Percentiles rank a stretch among this genome's conserved stretches.
phyloP scores from a whole-genome alignment of 1,284 basidiomycete species.

The Tilletia setariae region DNA sequence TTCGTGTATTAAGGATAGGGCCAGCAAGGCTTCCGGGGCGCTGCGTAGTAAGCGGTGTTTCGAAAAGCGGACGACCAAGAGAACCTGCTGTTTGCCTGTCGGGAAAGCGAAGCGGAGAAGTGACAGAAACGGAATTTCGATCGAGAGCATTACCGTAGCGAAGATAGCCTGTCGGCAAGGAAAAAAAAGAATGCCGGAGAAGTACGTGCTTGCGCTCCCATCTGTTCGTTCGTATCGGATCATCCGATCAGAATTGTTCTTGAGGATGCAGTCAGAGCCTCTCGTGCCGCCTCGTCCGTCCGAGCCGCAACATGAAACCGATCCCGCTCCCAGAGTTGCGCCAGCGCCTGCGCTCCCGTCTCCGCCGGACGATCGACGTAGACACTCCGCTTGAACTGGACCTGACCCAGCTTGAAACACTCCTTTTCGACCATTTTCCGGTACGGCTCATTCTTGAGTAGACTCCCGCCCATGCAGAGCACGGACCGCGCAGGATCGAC shows the following conservation, averaged over 20 bases:
- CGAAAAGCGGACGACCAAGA: too few species aligned
- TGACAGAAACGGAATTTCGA: not conserved
- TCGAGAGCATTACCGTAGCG: not conserved
- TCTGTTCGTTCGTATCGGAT: not conserved
- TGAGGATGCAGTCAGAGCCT: too few species aligned
- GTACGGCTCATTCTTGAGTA: slow-evolving; percentile 25
- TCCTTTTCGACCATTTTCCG: slow-evolving; percentile 23
- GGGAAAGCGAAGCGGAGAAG: too few species aligned
- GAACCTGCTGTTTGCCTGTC: too few species aligned
- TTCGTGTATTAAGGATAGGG: too few species aligned
- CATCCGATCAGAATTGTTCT: too few species aligned
- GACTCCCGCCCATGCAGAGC: slow-evolving; percentile 28
- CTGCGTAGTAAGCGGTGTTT: too few species aligned
- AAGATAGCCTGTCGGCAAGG: not conserved
- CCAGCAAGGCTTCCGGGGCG: too few species aligned
- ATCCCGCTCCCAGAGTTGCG: slow-evolving; percentile 23
- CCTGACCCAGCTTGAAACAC: slow-evolving; percentile 14
- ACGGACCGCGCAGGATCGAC: slow-evolving; percentile 14
- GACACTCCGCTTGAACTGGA: slow-evolving; percentile 21
- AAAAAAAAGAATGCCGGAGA: not conserved
- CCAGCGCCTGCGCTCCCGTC: slow-evolving; percentile 26
- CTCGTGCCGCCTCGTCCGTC: too few species aligned
- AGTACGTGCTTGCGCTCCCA: not conserved
- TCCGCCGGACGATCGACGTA: slow-evolving; percentile 26
- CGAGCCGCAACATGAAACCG: too few species aligned